These are phyloP conservation scores for Kodamaea neixiangensis DNA, from an alignment of 805 yeast species.

Conservation along the genomic window DNA sequence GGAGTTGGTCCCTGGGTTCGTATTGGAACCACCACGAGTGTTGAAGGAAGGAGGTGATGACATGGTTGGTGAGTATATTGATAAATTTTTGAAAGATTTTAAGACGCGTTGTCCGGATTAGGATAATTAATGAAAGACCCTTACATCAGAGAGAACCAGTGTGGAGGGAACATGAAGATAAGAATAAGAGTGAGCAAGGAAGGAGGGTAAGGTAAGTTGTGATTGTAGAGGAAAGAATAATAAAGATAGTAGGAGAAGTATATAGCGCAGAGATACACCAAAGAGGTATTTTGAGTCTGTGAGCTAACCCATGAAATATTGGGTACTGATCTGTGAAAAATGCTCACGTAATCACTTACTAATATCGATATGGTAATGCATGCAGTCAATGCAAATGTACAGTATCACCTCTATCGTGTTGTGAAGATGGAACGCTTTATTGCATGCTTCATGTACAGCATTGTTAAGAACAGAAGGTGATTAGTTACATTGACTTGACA, in stretches of 20 bases:
- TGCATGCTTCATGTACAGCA: too few relatives aligned
- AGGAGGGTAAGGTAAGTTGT: background rate
- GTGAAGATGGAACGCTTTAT: too few relatives aligned
- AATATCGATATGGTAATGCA: too few relatives aligned
- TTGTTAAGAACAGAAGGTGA: too few relatives aligned
- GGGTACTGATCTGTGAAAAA: too few relatives aligned
- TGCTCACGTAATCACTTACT: too few relatives aligned
- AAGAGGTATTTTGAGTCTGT: too few relatives aligned
- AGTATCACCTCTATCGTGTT: too few relatives aligned
- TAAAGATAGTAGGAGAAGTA: background rate
- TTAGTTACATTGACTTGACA: too few relatives aligned
- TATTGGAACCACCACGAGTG: conserved; percentile 26
- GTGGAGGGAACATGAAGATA: background rate
- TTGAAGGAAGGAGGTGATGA: conserved; percentile 34
- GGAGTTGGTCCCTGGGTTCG: conserved; percentile 34
- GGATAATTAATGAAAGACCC: conserved; percentile 6
- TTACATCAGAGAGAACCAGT: background rate
- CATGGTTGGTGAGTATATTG: conserved; percentile 15
- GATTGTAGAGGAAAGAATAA: background rate
- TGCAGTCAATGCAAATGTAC: too few relatives aligned
- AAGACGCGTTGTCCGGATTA: conserved; percentile 7
- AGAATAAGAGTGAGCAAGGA: background rate
- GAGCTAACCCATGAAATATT: too few relatives aligned
- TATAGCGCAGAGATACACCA: background rate
- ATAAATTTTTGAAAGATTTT: conserved; percentile 3